Evolutionary conservation across 139 green algal genomes (phyloP), one percentile per base, ranked within the genome.

Genomic region (Zygnema circumcarinatum): DNA sequence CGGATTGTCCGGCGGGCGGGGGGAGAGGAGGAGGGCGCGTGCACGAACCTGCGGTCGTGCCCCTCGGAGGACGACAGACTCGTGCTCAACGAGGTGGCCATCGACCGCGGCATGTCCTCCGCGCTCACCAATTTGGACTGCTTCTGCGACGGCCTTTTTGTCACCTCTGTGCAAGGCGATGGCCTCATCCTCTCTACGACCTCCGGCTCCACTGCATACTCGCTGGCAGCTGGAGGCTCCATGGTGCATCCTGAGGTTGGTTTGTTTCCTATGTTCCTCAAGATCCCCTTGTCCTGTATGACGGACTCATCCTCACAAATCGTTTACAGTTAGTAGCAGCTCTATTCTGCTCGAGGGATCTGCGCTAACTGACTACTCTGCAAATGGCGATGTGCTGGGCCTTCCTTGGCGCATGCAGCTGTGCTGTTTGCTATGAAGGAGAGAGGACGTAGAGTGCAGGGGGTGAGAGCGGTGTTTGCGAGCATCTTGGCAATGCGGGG

Each of bases 51-150:
- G 16, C 36, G 35, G 3, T 3, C 69, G 3, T 78, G 69, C 16
- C 69, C 69, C 7, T 78, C 69, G 7, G 69, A 78, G 16, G 69
- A 83, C 7, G 31, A 83, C 75, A 38, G 11, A 52, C 2, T 87
- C 2, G 95, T 98, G 73, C 83, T 99, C 42, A 99, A 99, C 89
- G 97, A 99, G 94, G 93, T 99, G 80, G 96, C 98, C 11, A 93
- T 99, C 33, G 96, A 98, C 87, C 87, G 97, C 31, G 97, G 97
- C 31, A 90, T 93, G 67, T 94, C 89, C 2, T 85, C 96, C 2
- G 95, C 94, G 89, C 87, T 98, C 2, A 95, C 92, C 72, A 96
- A 96, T 75, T 90, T 98, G 38, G 96, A 98, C 53, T 73, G 83
- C 56, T 86, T 80, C 47, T 84, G 81, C 39, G 84, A 90, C 81